Evolutionary conservation across 2,329 filamentous ascomycete genomes (phyloP).

Genomic region (Colletotrichum sp.): DNA sequence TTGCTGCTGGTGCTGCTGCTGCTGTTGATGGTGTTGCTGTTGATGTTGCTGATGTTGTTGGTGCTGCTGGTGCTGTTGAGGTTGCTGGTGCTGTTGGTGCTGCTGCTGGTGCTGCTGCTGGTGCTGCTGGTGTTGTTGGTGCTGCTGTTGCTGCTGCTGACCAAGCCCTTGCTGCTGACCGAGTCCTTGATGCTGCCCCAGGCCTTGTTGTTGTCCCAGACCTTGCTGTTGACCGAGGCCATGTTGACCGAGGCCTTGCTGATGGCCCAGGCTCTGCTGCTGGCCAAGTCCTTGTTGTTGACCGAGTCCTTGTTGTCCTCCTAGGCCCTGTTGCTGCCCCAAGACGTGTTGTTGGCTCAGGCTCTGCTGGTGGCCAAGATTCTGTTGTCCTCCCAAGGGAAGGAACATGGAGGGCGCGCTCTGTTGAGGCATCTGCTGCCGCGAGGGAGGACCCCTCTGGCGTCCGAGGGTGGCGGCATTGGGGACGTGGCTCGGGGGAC

Average conservation of each 20-base stretch:
- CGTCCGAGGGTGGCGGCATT: conserved; percentile 51
- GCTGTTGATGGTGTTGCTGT: conserved; percentile 29
- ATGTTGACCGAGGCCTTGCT: conserved; percentile 14
- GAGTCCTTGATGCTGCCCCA: conserved; percentile 8
- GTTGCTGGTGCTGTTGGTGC: conserved; percentile 27
- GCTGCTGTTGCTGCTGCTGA: conserved; percentile 28
- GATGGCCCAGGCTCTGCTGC: conserved; percentile 14
- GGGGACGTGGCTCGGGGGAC: conserved; percentile 49
- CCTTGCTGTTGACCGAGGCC: neutral
- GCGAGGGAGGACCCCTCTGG: conserved; percentile 48
- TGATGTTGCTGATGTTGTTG: conserved; percentile 34
- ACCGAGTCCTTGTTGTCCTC: conserved; percentile 7
- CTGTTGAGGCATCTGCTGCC: conserved; percentile 49
- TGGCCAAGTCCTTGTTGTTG: conserved; percentile 15
- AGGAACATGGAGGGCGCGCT: conserved; percentile 42
- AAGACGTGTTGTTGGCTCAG: conserved; percentile 18
- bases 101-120: conserved; percentile 28
- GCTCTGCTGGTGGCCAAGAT: conserved; percentile 16
- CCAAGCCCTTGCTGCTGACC: conserved; percentile 6
- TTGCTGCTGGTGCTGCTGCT: conserved; percentile 25
- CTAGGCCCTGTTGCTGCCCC: conserved; percentile 15
- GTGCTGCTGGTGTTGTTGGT: conserved; percentile 31
- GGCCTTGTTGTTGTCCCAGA: conserved; percentile 13
- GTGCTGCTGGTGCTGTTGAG: conserved; percentile 31
- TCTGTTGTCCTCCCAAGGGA: conserved; percentile 24